phyloP scores from a whole-genome alignment of 2,329 filamentous ascomycete genomes.

The Ophiobolus disseminans region DNA sequence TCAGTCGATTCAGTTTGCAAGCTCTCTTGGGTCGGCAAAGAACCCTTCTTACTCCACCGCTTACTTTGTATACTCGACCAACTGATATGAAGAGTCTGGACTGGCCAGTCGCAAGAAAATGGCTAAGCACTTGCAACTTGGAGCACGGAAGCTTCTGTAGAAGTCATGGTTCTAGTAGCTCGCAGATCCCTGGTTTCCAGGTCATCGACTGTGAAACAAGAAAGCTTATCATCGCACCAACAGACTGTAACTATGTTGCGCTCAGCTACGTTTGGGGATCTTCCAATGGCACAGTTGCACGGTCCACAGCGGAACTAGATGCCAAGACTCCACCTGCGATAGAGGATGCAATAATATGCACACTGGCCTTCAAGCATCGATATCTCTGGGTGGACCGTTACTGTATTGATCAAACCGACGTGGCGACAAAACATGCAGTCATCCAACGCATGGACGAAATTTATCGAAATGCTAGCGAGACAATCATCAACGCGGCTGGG shows the following conservation, averaged over 20 bases:
- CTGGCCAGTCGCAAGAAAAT: too few species aligned
- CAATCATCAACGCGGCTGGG: background rate
- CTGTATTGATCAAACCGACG: background rate
- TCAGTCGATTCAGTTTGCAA: too few species aligned
- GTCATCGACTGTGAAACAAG: constrained; percentile 7
- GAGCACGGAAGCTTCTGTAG: too few species aligned
- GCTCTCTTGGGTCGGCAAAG: too few species aligned
- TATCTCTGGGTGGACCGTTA: constrained; percentile 1
- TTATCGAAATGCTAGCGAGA: background rate
- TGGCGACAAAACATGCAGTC: background rate
- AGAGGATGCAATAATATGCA: constrained; percentile 7
- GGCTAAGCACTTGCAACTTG: too few species aligned
- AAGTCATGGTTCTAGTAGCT: too few species aligned
- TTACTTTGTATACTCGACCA: too few species aligned
- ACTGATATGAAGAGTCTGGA: too few species aligned
- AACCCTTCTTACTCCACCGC: too few species aligned
- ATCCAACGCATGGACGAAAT: background rate
- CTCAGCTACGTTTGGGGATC: constrained; percentile 8
- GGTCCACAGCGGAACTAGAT: background rate
- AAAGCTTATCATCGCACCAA: background rate
- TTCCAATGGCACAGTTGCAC: background rate
- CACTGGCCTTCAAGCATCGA: background rate
- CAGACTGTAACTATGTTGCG: background rate
- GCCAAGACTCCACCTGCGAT: background rate
- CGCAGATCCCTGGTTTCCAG: constrained; percentile 5